Base-by-base conservation (phyloP, 140 eudicot species). In the Bidens hawaiensis region DNA sequence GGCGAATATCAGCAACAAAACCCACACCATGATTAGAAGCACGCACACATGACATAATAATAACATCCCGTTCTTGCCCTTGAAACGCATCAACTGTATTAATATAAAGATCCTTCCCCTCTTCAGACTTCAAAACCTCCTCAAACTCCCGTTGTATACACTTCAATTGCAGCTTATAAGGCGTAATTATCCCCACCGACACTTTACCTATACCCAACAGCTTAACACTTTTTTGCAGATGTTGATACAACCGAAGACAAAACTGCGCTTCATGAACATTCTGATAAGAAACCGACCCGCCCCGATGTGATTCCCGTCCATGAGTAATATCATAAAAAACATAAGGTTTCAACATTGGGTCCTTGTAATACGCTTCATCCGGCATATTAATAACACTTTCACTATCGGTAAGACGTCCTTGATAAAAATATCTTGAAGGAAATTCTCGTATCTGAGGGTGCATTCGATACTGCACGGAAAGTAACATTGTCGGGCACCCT, bases 11-110 rank as follows among this genome's bases (percentile, higher is more conserved):
- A 3, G 98, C 96, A 58, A 91, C 98, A 59, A 91, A 91, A 4
- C 98, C 98, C 18, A 91, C 96, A 19, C 98, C 98, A 73, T 87
- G 96, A 57, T 67, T 60, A 0, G 98, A 91, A 21, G 98, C 98
- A 14, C 96, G 96, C 6, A 91, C 98, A 85, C 98, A 91, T 16
- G 98, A 91, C 98, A 91, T 91, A 60, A 91, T 91, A 5, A 91
- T 84, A 43, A 87, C 98, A 91, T 91, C 98, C 5, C 98, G 91
- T 68, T 91, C 98, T 74, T 91, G 98, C 46, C 98, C 98, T 76
- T 87, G 98, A 69, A 91, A 91, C 43, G 98, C 98, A 80, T 91
- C 98, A 18, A 91, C 98, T 1, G 96, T 91, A 65, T 91, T 91
- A 5, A 91, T 85, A 76, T 91, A 91, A 14, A 87, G 75, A 66